These are phyloP conservation scores for Collybiopsis confluens DNA, from an alignment of 768 basidiomycete species.

Conservation along the genomic window DNA sequence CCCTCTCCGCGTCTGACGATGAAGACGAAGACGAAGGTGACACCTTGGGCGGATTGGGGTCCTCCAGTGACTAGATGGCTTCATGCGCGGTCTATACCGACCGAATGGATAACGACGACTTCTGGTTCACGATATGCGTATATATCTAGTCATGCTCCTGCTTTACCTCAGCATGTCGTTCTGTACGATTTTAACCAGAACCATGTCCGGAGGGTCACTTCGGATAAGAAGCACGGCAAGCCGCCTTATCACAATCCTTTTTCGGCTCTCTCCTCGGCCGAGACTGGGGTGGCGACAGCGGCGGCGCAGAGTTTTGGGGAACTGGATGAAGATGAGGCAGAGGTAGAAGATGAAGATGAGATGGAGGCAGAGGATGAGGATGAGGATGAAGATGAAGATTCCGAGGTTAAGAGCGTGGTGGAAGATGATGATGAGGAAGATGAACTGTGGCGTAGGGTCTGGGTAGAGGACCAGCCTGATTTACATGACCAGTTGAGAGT, in stretches of 20 bases:
- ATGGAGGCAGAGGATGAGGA: background rate
- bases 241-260: background rate
- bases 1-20: too few relatives aligned
- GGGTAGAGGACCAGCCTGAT: background rate
- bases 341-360: background rate
- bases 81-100: slow-evolving; percentile 1
- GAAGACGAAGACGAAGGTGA: background rate
- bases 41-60: slow-evolving; percentile 9
- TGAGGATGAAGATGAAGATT: background rate
- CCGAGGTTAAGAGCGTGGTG: background rate
- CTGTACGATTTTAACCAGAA: slow-evolving; percentile 8
- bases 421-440: background rate
- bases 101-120: slow-evolving; percentile 9
- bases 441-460: background rate
- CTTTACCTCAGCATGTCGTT: background rate
- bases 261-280: too few relatives aligned
- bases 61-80: slow-evolving; percentile 6
- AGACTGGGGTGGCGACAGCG: too few relatives aligned
- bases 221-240: background rate
- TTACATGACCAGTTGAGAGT: background rate
- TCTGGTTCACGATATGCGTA: slow-evolving; percentile 8
- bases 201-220: background rate
- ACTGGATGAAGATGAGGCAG: background rate
- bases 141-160: slow-evolving; percentile 1
- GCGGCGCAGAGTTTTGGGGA: too few relatives aligned